These are phyloP conservation scores for Phoma sp. DNA, from an alignment of 2,329 filamentous ascomycete species.

Conservation along the genomic window DNA sequence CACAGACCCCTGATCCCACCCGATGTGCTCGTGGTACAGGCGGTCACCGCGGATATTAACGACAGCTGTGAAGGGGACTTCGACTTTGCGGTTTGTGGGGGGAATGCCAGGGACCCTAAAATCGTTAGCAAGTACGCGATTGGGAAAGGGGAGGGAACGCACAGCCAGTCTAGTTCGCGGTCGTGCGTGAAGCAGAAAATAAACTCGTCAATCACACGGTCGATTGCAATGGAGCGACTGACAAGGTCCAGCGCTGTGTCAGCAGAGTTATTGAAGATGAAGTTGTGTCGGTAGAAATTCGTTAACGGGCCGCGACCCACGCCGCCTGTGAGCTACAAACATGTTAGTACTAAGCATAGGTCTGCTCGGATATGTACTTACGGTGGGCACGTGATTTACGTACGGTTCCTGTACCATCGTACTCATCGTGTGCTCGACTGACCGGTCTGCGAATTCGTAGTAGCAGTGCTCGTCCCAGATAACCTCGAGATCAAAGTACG, in stretches of 20 bases:
- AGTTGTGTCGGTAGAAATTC: slow-evolving; percentile 72
- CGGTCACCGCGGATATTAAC: slow-evolving; percentile 72
- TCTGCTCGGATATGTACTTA: not conserved
- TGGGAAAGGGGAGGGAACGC: slow-evolving; percentile 28
- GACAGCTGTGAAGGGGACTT: slow-evolving; percentile 67
- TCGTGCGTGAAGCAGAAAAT: slow-evolving; percentile 34
- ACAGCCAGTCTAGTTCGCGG: slow-evolving; percentile 32
- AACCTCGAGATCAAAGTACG: slow-evolving; percentile 73
- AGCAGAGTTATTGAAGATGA: slow-evolving; percentile 74
- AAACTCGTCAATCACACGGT: slow-evolving; percentile 60
- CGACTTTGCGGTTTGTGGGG: slow-evolving; percentile 50
- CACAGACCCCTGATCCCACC: slow-evolving; percentile 70
- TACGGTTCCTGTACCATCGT: slow-evolving; percentile 81
- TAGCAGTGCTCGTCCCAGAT: slow-evolving; percentile 80
- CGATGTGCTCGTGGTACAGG: slow-evolving; percentile 72
- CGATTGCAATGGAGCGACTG: slow-evolving; percentile 72
- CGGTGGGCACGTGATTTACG: slow-evolving; percentile 75
- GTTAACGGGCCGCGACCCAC: slow-evolving; percentile 68
- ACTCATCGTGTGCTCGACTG: slow-evolving; percentile 75
- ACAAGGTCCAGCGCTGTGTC: slow-evolving; percentile 72
- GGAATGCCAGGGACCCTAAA: slow-evolving; percentile 23
- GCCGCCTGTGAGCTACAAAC: slow-evolving; percentile 62
- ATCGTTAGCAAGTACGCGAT: too few relatives aligned
- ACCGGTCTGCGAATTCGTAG: slow-evolving; percentile 71
- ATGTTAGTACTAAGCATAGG: not conserved